Evolutionary conservation across 192 early-diverging fungal genomes (phyloP).

Genomic region (Backusella tarrabulga): DNA sequence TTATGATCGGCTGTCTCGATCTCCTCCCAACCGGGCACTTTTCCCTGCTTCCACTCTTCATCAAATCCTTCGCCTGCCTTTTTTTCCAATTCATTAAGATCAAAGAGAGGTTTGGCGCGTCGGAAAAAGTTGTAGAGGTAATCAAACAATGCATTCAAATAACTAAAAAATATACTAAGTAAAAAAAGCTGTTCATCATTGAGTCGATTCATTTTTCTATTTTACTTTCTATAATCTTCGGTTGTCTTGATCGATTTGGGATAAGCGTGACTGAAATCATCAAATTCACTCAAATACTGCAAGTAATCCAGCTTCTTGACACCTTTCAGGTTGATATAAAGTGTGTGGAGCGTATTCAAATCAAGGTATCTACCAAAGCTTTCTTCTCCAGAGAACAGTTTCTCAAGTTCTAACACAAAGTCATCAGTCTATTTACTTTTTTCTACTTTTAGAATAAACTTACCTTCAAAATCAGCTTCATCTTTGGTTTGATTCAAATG

Average conservation of each 20-base stretch:
- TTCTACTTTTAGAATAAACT: neutral
- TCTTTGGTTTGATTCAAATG: constrained; percentile 48
- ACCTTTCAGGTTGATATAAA: constrained; percentile 81
- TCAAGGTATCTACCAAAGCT: constrained; percentile 81
- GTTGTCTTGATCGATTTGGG: constrained; percentile 58
- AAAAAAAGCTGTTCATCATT: neutral
- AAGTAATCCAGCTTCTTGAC: constrained; percentile 65
- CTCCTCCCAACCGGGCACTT: constrained; percentile 64
- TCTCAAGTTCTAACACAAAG: constrained; percentile 63
- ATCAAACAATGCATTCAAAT: constrained; percentile 54
- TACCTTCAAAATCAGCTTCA: constrained; percentile 31
- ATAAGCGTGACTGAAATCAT: constrained; percentile 50
- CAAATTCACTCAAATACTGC: constrained; percentile 65
- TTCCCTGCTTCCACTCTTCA: constrained; percentile 54
- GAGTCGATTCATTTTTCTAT: neutral
- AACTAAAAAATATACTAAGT: constrained; percentile 37
- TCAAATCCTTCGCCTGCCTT: constrained; percentile 58
- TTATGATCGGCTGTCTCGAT: constrained; percentile 36
- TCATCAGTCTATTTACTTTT: neutral
- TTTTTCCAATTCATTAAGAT: constrained; percentile 55
- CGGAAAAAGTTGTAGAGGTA: constrained; percentile 78
- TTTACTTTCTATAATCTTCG: constrained; percentile 57
- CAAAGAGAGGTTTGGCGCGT: constrained; percentile 74
- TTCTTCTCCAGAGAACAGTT: constrained; percentile 94
- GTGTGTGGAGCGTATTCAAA: constrained; percentile 73